These are phyloP conservation scores for Podospora conica DNA, from an alignment of 495 filamentous ascomycete genomes.

Conservation along the genomic window DNA sequence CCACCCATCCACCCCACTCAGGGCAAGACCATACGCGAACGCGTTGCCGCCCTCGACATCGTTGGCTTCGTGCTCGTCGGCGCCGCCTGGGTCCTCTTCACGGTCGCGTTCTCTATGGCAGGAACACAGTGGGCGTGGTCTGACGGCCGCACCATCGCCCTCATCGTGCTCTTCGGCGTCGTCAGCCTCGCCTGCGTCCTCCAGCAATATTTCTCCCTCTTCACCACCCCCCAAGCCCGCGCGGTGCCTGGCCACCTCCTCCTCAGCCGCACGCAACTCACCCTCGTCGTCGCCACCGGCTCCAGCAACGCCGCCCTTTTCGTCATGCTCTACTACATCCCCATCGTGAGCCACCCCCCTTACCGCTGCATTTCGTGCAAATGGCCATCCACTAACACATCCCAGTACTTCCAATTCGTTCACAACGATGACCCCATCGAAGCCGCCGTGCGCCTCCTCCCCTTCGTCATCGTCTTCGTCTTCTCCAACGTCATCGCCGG, in stretches of 20 bases:
- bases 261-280: constrained; percentile 32
- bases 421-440: constrained; percentile 42
- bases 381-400: not conserved
- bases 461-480: constrained; percentile 49
- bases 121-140: constrained; percentile 50
- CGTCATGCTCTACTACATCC: constrained; percentile 43
- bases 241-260: constrained; percentile 53
- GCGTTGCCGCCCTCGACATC: constrained; percentile 39
- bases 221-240: constrained; percentile 42
- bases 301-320: constrained; percentile 32
- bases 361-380: not conserved
- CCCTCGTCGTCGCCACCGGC: constrained; percentile 40
- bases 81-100: constrained; percentile 36
- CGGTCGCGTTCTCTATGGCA: constrained; percentile 52
- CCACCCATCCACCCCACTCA: constrained; percentile 43
- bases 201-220: constrained; percentile 47
- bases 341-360: constrained; percentile 24
- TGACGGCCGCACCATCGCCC: constrained; percentile 45
- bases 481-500: constrained; percentile 44
- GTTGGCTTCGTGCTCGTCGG: constrained; percentile 40
- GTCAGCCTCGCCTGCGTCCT: constrained; percentile 43
- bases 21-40: constrained; percentile 28
- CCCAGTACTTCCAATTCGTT: constrained; percentile 52
- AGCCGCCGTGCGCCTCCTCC: constrained; percentile 52
- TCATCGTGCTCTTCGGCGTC: constrained; percentile 47